A percentile compares a stretch with the other conserved stretches of the same genome.
These are phyloP conservation scores for Histomonas meleagridis DNA, from an alignment of 208 protist genomes.

Conservation along the genomic window DNA sequence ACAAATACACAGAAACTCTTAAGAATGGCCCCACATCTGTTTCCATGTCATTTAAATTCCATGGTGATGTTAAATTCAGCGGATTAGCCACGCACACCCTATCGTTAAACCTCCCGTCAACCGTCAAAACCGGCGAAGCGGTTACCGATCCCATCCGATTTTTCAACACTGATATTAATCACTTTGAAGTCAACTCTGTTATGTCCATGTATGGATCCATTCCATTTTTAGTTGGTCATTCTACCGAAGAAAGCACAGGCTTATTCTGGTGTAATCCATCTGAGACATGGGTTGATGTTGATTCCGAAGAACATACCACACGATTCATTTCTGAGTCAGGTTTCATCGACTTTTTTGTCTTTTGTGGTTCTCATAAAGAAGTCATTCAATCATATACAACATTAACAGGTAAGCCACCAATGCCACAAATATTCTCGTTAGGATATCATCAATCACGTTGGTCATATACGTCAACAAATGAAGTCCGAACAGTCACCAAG, in stretches of 20 bases:
- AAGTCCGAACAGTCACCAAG: constrained; percentile 55
- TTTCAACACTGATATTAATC: not conserved
- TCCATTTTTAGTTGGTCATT: not conserved
- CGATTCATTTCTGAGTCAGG: constrained; percentile 78
- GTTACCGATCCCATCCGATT: not conserved
- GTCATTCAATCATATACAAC: constrained; percentile 73
- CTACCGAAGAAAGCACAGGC: not conserved
- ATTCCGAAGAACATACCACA: not conserved
- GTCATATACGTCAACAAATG: constrained; percentile 77
- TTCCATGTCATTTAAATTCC: not conserved
- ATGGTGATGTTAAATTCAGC: not conserved
- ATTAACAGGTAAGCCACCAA: constrained; percentile 69
- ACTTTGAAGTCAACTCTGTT: not conserved
- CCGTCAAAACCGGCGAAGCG: not conserved
- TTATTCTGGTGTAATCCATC: not conserved
- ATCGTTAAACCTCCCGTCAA: not conserved
- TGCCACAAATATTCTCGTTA: constrained; percentile 84
- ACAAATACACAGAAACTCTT: not conserved
- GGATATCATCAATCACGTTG: constrained; percentile 94
- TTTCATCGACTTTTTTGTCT: constrained; percentile 80
- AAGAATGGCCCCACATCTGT: not conserved
- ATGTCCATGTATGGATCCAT: constrained; percentile 15
- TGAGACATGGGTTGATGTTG: not conserved
- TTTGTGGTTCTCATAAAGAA: constrained; percentile 66
- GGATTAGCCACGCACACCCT: not conserved